Evolutionary conservation across 2,329 filamentous ascomycete genomes (phyloP), one percentile per base, ranked within the genome.

Genomic region (Penicillium sp.): DNA sequence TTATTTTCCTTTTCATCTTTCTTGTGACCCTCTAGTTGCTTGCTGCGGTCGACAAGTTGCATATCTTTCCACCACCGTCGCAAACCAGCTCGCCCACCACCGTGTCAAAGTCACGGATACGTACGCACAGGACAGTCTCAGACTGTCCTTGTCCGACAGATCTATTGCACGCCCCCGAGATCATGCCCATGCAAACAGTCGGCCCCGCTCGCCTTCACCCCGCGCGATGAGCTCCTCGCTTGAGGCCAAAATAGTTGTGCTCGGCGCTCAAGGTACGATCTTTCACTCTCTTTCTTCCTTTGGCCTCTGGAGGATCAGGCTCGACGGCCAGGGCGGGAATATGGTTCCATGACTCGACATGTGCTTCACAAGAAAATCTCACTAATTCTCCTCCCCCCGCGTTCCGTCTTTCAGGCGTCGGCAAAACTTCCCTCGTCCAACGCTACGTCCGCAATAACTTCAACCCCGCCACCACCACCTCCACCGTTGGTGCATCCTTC

Each of bases 401-500:
- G 1, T 32, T 32, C 24, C 12, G 1, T 32, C 11, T 9, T 27
- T 3, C 37, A 76, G 75, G 75, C 49, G 75, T 77, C 38, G 75
- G 75, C 45, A 78, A 78, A 60, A 77, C 75, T 33, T 76, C 73
- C 39, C 69, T 78, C 34, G 73, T 77, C 45, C 71, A 75, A 36
- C 72, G 75, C 48, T 77, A 75, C 51, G 68, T 74, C 52, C 69
- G 69, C 49, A 74, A 74, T 47, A 60, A 65, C 43, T 73, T 74
- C 55, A 67, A 64, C 48, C 65, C 70, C n/a, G 59, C 70, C 28
- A 60, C 64, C 37, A 68, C 71, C 51, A 66, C 71, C 46, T 86
- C 83, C 4, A 90, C 86, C n/a, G 83, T 90, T 49, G 86, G 86
- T 65, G 86, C 86, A 27, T 87, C 83, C 64, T 90, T 90, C 68